Conservation (phyloP, 1,284 basidiomycete genomes). For the Tranzscheliella williamsii region DNA sequence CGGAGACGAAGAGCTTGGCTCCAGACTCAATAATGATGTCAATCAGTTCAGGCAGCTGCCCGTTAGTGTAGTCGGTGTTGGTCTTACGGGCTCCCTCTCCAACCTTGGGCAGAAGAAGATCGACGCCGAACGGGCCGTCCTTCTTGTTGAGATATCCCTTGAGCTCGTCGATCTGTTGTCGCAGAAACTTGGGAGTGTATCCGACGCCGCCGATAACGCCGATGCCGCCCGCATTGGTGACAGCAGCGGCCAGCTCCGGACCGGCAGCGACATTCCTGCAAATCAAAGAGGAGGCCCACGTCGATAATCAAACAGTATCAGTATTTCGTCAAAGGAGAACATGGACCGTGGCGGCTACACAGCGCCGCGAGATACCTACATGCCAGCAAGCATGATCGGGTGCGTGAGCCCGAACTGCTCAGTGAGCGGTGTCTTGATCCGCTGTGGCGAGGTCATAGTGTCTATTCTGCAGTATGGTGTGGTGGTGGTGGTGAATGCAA, state of each 20-base stretch:
- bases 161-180: slow-evolving; percentile 31
- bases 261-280: slow-evolving; percentile 52
- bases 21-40: slow-evolving; percentile 52
- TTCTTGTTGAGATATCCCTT: slow-evolving; percentile 48
- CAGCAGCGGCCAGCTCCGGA: slow-evolving; percentile 51
- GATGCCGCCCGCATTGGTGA: slow-evolving; percentile 52
- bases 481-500: not conserved
- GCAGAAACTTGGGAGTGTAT: slow-evolving; percentile 39
- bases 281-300: not conserved
- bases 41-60: slow-evolving; percentile 44
- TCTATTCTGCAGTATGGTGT: not conserved
- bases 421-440: slow-evolving; percentile 48
- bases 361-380: slow-evolving; percentile 22
- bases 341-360: not conserved
- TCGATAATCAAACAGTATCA: not conserved
- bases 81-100: slow-evolving; percentile 53
- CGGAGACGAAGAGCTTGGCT: slow-evolving; percentile 54
- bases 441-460: slow-evolving; percentile 41
- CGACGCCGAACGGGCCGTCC: slow-evolving; percentile 54
- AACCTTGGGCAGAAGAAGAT: slow-evolving; percentile 55
- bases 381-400: slow-evolving; percentile 80
- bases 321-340: no score
- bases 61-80: slow-evolving; percentile 54
- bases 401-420: slow-evolving; percentile 73
- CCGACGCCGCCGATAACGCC: slow-evolving; percentile 57